Evolutionary conservation across 1,284 basidiomycete genomes (phyloP).

Genomic region (Chiua sp.): DNA sequence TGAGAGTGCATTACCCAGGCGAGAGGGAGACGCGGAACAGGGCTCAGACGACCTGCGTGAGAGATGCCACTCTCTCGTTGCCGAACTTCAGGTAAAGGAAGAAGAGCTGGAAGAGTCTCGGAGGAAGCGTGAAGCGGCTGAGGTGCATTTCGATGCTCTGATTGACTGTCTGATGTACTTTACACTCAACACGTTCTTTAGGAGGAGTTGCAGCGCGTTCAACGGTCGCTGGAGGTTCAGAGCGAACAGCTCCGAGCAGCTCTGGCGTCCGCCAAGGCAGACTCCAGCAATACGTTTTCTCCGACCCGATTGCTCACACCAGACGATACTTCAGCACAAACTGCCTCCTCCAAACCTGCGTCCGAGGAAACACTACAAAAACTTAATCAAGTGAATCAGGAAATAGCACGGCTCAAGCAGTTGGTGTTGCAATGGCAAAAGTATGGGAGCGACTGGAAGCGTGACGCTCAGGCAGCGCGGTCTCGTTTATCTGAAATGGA

Average conservation of each 20-base stretch:
- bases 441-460: slow-evolving; percentile 34
- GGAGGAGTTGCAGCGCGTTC: slow-evolving; percentile 26
- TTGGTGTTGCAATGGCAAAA: slow-evolving; percentile 32
- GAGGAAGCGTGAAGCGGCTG: slow-evolving; percentile 18
- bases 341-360: slow-evolving; percentile 2
- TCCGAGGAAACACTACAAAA: slow-evolving; percentile 14
- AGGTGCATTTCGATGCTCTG: slow-evolving; percentile 22
- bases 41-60: slow-evolving; percentile 14
- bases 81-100: slow-evolving; percentile 27
- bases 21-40: slow-evolving; percentile 15
- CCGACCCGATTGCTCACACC: slow-evolving; percentile 5
- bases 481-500: slow-evolving; percentile 21
- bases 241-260: slow-evolving; percentile 25
- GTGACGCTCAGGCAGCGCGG: slow-evolving; percentile 24
- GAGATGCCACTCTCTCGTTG: slow-evolving; percentile 20
- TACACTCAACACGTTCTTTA: slow-evolving; percentile 12
- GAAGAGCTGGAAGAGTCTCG: slow-evolving; percentile 24
- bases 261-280: slow-evolving; percentile 18
- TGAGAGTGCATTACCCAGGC: slow-evolving; percentile 4
- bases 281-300: not conserved
- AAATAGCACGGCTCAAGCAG: slow-evolving; percentile 26
- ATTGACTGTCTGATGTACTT: slow-evolving; percentile 6
- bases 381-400: slow-evolving; percentile 21
- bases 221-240: slow-evolving; percentile 20
- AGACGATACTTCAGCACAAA: slow-evolving; percentile 10